These are phyloP conservation scores for Suillus hirtellus DNA, from an alignment of 768 basidiomycete genomes.

Conservation along the genomic window DNA sequence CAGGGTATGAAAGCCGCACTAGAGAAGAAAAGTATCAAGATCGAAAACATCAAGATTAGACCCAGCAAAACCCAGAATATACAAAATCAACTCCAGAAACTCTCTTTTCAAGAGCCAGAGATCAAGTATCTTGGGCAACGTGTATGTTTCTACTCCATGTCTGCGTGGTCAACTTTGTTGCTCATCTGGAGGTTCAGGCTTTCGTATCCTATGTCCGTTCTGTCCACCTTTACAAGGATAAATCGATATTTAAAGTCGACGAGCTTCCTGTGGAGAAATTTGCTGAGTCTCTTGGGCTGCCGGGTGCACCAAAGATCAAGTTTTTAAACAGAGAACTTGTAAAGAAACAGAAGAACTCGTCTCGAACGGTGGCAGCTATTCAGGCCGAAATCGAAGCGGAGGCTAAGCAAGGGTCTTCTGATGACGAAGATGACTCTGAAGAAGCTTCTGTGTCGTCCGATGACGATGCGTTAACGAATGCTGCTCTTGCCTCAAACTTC, in stretches of 20 bases:
- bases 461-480: constrained; percentile 17
- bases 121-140: constrained; percentile 96
- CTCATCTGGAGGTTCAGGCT: constrained; percentile 51
- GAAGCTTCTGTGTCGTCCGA: constrained; percentile 30
- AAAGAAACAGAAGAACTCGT: constrained; percentile 76
- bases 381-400: constrained; percentile 31
- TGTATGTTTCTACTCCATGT: constrained; percentile 45
- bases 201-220: constrained; percentile 96
- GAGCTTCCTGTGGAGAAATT: constrained; percentile 81
- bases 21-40: constrained; percentile 66
- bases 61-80: constrained; percentile 84
- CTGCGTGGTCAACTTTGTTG: rapidly evolving
- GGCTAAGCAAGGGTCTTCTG: constrained; percentile 19
- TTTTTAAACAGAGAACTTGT: constrained; percentile 69
- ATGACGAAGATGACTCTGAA: constrained; percentile 19
- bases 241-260: constrained; percentile 84
- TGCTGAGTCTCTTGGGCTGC: constrained; percentile 88
- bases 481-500: constrained; percentile 4
- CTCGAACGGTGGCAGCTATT: constrained; percentile 43
- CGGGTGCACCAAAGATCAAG: constrained; percentile 95
- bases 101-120: constrained; percentile 94
- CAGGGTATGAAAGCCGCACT: constrained; percentile 81
- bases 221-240: constrained; percentile 91
- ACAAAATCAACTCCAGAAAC: constrained; percentile 85
- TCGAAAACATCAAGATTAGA: constrained; percentile 84